phyloP scores from a whole-genome alignment of 257 asterid species.

The Misopates orontium region DNA sequence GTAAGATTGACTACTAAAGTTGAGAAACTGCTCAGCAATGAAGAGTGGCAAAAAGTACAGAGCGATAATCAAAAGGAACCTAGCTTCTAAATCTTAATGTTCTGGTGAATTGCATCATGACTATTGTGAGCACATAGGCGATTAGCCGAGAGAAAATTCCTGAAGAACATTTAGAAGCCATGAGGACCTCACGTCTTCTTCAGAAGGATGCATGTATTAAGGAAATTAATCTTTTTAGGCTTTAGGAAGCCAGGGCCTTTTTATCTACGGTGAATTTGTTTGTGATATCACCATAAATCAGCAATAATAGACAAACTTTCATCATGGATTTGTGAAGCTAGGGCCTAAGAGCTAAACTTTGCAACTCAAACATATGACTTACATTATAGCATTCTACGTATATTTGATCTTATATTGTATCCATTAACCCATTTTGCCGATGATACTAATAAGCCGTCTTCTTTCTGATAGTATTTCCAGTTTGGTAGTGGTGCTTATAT shows the following conservation, averaged over 20 bases:
- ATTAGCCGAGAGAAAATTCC: not conserved
- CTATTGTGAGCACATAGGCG: no score
- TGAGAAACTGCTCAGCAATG: no score
- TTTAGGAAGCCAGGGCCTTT: not conserved
- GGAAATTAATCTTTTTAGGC: no score
- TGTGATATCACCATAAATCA: not conserved
- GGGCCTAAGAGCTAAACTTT: not conserved
- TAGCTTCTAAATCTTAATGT: no score
- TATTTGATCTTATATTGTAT: not conserved
- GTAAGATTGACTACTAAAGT: no score
- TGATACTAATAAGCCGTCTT: constrained; percentile 3
- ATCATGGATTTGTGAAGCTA: not conserved
- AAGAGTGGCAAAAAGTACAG: no score
- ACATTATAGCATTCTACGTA: not conserved
- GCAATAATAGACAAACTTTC: not conserved
- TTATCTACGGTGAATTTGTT: not conserved
- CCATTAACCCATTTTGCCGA: constrained; percentile 4
- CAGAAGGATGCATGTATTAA: not conserved
- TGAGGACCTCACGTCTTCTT: not conserved
- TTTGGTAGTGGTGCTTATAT: no score
- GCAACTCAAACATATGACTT: not conserved
- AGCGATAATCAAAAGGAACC: no score
- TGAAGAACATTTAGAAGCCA: not conserved
- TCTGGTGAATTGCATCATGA: no score
- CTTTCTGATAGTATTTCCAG: not conserved